Conservation (phyloP, 1,139 yeast genomes). For the Taphrina populina region DNA sequence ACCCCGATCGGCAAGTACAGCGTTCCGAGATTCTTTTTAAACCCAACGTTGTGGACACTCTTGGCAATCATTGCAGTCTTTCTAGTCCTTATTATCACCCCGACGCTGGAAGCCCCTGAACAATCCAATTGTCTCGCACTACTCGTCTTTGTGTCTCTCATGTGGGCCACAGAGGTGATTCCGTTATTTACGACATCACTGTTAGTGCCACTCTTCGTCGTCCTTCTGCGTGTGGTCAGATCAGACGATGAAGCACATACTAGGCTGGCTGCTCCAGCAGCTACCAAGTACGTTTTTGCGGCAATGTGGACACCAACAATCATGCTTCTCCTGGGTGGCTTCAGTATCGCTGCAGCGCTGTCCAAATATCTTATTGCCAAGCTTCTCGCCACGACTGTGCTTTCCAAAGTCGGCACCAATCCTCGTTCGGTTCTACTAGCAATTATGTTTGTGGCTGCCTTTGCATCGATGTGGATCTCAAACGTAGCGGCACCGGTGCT, state of each 20-base stretch:
- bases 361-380: constrained; percentile 89
- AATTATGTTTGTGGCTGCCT: constrained; percentile 79
- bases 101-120: constrained; percentile 54
- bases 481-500: constrained; percentile 96
- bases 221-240: constrained; percentile 68
- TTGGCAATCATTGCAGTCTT: constrained; percentile 52
- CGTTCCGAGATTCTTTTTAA: constrained; percentile 39
- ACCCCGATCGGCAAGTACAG: constrained; percentile 38
- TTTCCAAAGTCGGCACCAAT: constrained; percentile 79
- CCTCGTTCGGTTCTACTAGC: constrained; percentile 74
- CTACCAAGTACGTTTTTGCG: constrained; percentile 73
- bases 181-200: constrained; percentile 85
- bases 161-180: constrained; percentile 93
- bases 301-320: constrained; percentile 96
- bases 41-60: constrained; percentile 48
- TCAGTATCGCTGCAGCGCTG: constrained; percentile 88
- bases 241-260: constrained; percentile 54
- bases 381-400: constrained; percentile 72
- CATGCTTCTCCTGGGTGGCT: constrained; percentile 84
- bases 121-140: constrained; percentile 83
- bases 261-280: constrained; percentile 60
- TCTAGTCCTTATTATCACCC: constrained; percentile 55
- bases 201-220: constrained; percentile 75
- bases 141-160: constrained; percentile 69
- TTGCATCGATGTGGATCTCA: constrained; percentile 92